Conservation (phyloP, 2,329 filamentous ascomycete species). For the Claviceps sp. region DNA sequence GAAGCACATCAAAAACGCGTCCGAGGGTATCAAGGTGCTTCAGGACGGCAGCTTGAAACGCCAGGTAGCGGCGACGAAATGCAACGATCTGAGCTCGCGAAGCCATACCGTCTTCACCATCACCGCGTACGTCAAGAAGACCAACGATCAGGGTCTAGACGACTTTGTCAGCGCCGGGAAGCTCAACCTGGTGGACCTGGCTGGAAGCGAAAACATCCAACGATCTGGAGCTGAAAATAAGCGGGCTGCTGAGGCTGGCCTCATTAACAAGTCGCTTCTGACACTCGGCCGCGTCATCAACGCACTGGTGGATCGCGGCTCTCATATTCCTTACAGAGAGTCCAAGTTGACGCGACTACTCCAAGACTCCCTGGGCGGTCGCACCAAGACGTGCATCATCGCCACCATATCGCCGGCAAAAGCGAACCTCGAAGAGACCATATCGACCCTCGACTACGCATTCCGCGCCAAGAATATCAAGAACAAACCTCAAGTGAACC, state of each 20-base stretch:
- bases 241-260: constrained; percentile 81
- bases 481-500: constrained; percentile 94
- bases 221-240: constrained; percentile 97
- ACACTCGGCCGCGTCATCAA: constrained; percentile 96
- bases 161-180: constrained; percentile 87
- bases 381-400: constrained; percentile 97
- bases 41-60: constrained; percentile 83
- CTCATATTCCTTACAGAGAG: constrained; percentile 84
- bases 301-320: constrained; percentile 77
- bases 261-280: constrained; percentile 96
- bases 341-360: constrained; percentile 90
- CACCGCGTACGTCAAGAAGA: constrained; percentile 77
- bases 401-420: constrained; percentile 91
- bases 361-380: constrained; percentile 90
- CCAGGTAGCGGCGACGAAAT: constrained; percentile 98
- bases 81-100: constrained; percentile 92
- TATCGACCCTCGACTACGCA: constrained; percentile 94
- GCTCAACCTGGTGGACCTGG: constrained; percentile 90
- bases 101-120: constrained; percentile 98
- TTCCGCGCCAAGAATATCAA: constrained; percentile 97
- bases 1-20: constrained; percentile 74
- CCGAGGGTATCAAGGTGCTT: constrained; percentile 76
- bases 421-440: constrained; percentile 93
- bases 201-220: constrained; percentile 95
- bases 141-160: constrained; percentile 69